Conservation (phyloP, 1,284 basidiomycete genomes). For the Baeospora myosura region DNA sequence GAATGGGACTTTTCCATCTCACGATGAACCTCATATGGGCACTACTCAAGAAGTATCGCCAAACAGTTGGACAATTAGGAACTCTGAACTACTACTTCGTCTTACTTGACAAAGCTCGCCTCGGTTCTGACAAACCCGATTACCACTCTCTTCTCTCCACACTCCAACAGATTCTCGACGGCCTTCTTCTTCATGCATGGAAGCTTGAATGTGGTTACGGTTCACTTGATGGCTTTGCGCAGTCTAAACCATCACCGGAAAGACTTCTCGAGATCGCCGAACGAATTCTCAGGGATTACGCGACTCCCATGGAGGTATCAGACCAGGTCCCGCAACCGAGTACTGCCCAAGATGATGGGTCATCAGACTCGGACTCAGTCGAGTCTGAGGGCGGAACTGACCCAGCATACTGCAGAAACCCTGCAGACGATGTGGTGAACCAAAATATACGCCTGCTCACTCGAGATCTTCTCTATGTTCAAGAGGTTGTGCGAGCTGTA, state of each 20-base stretch:
- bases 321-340: no score
- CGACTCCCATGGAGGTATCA: no score
- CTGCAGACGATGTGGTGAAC: background rate
- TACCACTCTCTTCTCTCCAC: conserved; percentile 16
- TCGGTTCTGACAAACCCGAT: conserved; percentile 17
- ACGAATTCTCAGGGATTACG: conserved; percentile 5
- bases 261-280: conserved; percentile 1
- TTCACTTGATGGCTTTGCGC: conserved; percentile 9
- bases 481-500: conserved; percentile 18
- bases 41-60: conserved; percentile 13
- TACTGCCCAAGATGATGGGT: no score
- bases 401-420: no score
- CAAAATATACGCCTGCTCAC: background rate
- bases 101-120: conserved; percentile 15
- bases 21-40: conserved; percentile 22
- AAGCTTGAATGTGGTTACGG: conserved; percentile 8
- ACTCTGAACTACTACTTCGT: conserved; percentile 17
- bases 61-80: conserved; percentile 8
- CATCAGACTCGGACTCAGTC: no score
- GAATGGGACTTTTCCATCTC: conserved; percentile 22
- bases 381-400: no score
- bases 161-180: conserved; percentile 14
- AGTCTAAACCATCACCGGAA: conserved; percentile 7
- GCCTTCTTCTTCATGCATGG: conserved; percentile 14
- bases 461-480: conserved; percentile 14